Evolutionary conservation across 2,329 filamentous ascomycete genomes (phyloP), one percentile per base, ranked within the genome.

Genomic region (Scopulariopsis brevicaulis): DNA sequence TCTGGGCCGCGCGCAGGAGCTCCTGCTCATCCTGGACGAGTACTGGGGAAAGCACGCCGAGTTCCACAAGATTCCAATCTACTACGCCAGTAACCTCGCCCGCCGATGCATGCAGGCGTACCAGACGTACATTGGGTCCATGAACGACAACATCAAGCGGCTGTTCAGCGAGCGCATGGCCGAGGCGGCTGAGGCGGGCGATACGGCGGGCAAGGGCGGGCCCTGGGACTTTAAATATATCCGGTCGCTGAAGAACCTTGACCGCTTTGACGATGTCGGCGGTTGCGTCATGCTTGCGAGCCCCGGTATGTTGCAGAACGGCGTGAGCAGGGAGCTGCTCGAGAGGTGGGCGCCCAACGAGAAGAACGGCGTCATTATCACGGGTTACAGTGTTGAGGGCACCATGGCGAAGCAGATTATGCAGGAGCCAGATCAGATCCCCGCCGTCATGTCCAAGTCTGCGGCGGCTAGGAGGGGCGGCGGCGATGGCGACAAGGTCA

Each of bases 121-220:
- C 69, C 94, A 97, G 70, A 99, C 94, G 1, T 99, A 97, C 66
- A 90, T 97, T 54, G 90, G 92, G 54, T 91, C 92, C 58, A 99
- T 99, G 94, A 99, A 99, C 69, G 93, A 97, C 67, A 97, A 96
- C 66, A 97, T 99, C 76, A 96, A 96, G 71, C 84, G 90, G 12
- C 81, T 96, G n/a, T 96, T 96, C 72, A 82, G 88, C 57, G 91
- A 95, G 71, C 85, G 90, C 54, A 95, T 96, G 84, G 90, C 90
- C 4, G 90, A 96, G 69, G 89, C 90, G 11, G 90, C 96, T 69
- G 86, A 87, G 0, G 85, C 84, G 37, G 89, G 89, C 10, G 88
- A 91, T 63, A 81, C 80, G 2, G 81, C 81, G 7, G 84, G 83
- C 8, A 92, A 89, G 66, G 92, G 89, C 40, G 89, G 89, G 0